Conservation (phyloP, 192 early-diverging fungal species). For the Dissophora globulifera region DNA sequence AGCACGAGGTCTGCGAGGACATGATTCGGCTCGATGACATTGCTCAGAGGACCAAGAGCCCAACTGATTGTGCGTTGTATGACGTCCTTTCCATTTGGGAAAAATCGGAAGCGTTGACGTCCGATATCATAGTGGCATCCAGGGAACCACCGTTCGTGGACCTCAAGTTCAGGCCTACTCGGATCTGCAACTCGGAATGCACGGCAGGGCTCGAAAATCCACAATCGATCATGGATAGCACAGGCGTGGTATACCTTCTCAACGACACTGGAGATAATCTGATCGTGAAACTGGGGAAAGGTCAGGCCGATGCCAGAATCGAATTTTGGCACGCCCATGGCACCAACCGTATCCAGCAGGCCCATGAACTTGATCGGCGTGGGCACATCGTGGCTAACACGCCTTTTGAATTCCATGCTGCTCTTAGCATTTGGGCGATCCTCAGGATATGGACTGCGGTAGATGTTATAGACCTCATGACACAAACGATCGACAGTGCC, state of each 20-base stretch:
- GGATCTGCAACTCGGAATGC: not conserved
- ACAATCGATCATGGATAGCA: slow-evolving; percentile 15
- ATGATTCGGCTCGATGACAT: not conserved
- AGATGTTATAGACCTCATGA: slow-evolving; percentile 11
- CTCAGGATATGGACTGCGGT: not conserved
- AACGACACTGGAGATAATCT: slow-evolving; percentile 6
- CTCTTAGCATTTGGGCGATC: slow-evolving; percentile 1
- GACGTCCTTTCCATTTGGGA: not conserved
- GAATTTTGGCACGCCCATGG: slow-evolving; percentile 12
- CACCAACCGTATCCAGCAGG: slow-evolving; percentile 22
- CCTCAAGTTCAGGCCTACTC: not conserved
- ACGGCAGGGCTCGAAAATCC: slow-evolving; percentile 21
- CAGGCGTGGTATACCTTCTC: slow-evolving; percentile 22
- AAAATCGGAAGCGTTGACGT: slow-evolving; percentile 12
- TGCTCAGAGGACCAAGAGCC: not conserved
- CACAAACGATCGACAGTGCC: not conserved
- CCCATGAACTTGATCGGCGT: slow-evolving; percentile 36
- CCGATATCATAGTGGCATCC: slow-evolving; percentile 28
- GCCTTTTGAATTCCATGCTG: not conserved
- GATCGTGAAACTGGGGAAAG: slow-evolving; percentile 13
- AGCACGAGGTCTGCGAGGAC: slow-evolving; percentile 7
- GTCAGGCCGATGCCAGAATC: slow-evolving; percentile 9
- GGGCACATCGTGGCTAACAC: slow-evolving; percentile 10
- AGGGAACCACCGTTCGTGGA: slow-evolving; percentile 27
- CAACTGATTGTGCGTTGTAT: not conserved